Evolutionary conservation across 225 moss, liverwort and hornwort genomes (phyloP).

Genomic region (Takakia lepidozioides): DNA sequence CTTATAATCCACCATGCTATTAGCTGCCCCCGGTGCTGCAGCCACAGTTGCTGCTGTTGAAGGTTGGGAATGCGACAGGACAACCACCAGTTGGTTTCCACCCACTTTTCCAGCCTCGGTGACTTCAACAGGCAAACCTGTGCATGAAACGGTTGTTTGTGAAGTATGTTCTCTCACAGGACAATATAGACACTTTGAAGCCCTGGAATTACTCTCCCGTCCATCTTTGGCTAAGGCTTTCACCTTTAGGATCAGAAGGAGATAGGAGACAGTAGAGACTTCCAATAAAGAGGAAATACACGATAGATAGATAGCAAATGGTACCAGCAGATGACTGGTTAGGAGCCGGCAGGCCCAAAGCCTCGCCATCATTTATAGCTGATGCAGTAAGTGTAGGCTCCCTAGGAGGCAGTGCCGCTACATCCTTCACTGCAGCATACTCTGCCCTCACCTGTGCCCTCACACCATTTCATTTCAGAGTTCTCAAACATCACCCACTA

Average conservation of each 20-base stretch:
- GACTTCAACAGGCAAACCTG: slow-evolving; percentile 23
- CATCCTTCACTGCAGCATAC: slow-evolving; percentile 67
- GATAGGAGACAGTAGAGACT: neutral
- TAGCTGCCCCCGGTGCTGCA: slow-evolving; percentile 32
- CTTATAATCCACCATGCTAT: slow-evolving; percentile 35
- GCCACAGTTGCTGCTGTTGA: slow-evolving; percentile 52
- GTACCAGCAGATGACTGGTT: slow-evolving; percentile 36
- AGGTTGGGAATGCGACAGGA: slow-evolving; percentile 45
- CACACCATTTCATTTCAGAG: neutral
- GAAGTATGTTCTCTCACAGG: neutral
- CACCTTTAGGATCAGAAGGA: neutral
- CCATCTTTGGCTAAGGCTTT: too few species aligned
- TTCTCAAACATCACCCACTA: neutral
- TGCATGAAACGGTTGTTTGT: slow-evolving; percentile 4
- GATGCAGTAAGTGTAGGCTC: slow-evolving; percentile 42
- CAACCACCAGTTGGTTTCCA: slow-evolving; percentile 59
- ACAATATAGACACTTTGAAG: neutral
- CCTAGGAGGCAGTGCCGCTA: slow-evolving; percentile 35
- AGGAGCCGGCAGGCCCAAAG: slow-evolving; percentile 37
- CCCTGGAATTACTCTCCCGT: too few species aligned
- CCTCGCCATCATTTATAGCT: slow-evolving; percentile 48
- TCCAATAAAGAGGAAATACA: neutral
- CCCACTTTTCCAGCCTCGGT: slow-evolving; percentile 34
- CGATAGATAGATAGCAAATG: slow-evolving; percentile 8
- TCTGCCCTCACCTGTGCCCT: slow-evolving; percentile 60